Percentiles rank a stretch among this genome's conserved stretches.
These are phyloP conservation scores for Aegilops tauschii DNA, from an alignment of 176 grass and related monocot genomes.

Conservation along the genomic window DNA sequence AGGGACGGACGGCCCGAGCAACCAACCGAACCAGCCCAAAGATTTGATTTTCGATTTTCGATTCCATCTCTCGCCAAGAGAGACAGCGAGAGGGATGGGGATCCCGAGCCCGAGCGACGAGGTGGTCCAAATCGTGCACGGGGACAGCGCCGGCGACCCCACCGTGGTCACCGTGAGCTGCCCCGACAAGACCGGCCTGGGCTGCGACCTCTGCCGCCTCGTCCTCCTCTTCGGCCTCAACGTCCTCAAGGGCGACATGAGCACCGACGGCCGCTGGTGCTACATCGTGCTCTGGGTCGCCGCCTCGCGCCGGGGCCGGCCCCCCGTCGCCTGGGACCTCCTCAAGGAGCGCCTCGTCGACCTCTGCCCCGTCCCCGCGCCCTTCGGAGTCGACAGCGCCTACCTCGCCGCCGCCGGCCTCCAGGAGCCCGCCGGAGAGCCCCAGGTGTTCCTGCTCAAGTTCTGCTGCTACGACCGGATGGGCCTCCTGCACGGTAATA, in stretches of 20 bases:
- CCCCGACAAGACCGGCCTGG: conserved; percentile 88
- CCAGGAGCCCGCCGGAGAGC: neutral
- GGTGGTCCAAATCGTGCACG: conserved; percentile 60
- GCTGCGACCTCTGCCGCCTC: conserved; percentile 82
- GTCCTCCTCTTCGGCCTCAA: conserved; percentile 91
- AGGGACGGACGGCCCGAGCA: too few species aligned
- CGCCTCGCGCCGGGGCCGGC: conserved; percentile 18
- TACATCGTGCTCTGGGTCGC: conserved; percentile 77
- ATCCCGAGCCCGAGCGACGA: conserved; percentile 75
- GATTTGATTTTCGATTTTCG: neutral
- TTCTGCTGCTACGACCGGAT: conserved; percentile 78
- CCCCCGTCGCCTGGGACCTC: conserved; percentile 43
- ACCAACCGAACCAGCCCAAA: neutral
- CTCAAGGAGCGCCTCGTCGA: conserved; percentile 54
- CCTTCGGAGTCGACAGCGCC: conserved; percentile 23
- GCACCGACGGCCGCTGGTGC: conserved; percentile 85
- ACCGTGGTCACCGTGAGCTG: conserved; percentile 72
- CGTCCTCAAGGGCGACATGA: conserved; percentile 85
- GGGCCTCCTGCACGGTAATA: conserved; percentile 72
- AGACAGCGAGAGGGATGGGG: conserved; percentile 13
- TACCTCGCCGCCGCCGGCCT: conserved; percentile 26
- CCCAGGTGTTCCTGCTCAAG: conserved; percentile 76
- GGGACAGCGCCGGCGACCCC: conserved; percentile 50
- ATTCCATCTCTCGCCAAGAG: too few species aligned
- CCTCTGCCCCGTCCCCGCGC: conserved; percentile 43